phyloP scores from a whole-genome alignment of 345 rosid genomes.

The Trapa incisa region DNA sequence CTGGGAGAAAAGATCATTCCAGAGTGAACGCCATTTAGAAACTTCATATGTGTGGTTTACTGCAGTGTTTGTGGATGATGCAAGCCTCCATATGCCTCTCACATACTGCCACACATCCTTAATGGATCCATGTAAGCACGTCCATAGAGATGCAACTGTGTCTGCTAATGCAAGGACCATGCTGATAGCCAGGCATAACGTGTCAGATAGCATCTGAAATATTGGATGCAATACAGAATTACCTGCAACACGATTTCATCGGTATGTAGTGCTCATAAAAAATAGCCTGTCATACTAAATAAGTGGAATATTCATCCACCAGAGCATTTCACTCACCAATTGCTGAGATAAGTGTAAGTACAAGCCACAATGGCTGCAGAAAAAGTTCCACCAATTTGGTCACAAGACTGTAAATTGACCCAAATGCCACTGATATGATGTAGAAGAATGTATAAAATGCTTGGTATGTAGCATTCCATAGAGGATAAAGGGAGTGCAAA shows the following conservation, averaged over 20 bases:
- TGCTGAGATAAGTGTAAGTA: slow-evolving; percentile 37
- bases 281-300: background rate
- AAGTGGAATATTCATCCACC: background rate
- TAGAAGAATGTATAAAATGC: slow-evolving; percentile 40
- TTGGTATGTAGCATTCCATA: slow-evolving; percentile 45
- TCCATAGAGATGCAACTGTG: slow-evolving; percentile 29
- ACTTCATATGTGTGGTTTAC: slow-evolving; percentile 43
- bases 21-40: slow-evolving; percentile 81
- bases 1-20: slow-evolving; percentile 97
- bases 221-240: slow-evolving; percentile 44
- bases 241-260: slow-evolving; percentile 30
- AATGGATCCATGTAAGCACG: slow-evolving; percentile 27
- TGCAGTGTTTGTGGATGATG: slow-evolving; percentile 52
- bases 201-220: slow-evolving; percentile 56
- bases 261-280: background rate
- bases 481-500: slow-evolving; percentile 42
- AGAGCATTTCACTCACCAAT: slow-evolving; percentile 33
- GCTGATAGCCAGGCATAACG: slow-evolving; percentile 52
- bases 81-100: slow-evolving; percentile 38
- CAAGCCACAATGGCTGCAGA: slow-evolving; percentile 46
- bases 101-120: slow-evolving; percentile 43
- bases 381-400: slow-evolving; percentile 42
- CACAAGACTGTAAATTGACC: slow-evolving; percentile 29
- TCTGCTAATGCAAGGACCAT: slow-evolving; percentile 38
- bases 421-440: slow-evolving; percentile 32